Evolutionary conservation across 306 rosid genomes (phyloP).

Genomic region (Rubus parviflorus): DNA sequence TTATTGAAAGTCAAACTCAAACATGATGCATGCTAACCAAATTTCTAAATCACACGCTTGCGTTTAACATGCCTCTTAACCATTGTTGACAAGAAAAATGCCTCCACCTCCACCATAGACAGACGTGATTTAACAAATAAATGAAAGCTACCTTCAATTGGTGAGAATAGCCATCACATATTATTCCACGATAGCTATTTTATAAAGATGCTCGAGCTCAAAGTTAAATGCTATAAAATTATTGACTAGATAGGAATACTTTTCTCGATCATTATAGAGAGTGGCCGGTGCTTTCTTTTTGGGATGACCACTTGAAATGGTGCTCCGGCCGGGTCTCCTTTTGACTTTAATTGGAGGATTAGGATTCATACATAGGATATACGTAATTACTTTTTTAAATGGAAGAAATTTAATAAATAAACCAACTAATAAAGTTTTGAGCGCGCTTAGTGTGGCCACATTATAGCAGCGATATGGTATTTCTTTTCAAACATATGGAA

Average conservation of each 20-base stretch:
- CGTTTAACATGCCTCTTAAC: not conserved
- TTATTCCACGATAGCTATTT: slow-evolving; percentile 1
- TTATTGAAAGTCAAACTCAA: not conserved
- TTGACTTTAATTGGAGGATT: slow-evolving; percentile 4
- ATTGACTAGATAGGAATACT: not conserved
- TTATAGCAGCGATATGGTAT: too few species aligned
- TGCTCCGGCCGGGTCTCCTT: not conserved
- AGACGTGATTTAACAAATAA: not conserved
- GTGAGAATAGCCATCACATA: slow-evolving; percentile 6
- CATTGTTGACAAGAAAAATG: not conserved
- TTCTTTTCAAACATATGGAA: too few species aligned
- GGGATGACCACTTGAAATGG: not conserved
- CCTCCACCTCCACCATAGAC: not conserved
- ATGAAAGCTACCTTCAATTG: slow-evolving; percentile 5
- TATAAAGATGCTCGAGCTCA: slow-evolving; percentile 4
- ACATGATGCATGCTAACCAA: not conserved
- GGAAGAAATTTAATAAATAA: too few species aligned
- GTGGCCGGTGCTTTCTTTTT: slow-evolving; percentile 6
- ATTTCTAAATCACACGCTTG: not conserved
- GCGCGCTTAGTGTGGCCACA: too few species aligned
- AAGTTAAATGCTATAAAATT: not conserved
- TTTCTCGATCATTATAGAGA: not conserved
- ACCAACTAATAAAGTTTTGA: too few species aligned
- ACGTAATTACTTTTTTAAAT: too few species aligned
- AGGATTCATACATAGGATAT: not conserved